Base-by-base conservation (phyloP, 768 basidiomycete species). In the Rhizopogon vulgaris region DNA sequence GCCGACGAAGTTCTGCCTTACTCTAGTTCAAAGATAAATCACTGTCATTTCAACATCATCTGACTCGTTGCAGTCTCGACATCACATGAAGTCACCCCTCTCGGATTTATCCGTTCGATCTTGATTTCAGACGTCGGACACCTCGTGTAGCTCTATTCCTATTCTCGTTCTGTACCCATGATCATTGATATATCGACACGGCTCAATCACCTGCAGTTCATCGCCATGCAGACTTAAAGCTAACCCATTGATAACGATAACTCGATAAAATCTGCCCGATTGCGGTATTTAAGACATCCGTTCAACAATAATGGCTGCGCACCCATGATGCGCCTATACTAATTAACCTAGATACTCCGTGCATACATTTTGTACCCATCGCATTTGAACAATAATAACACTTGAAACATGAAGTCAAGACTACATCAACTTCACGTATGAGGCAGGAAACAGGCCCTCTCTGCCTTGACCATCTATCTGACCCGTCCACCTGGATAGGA, bases 401-500 rank as follows among this genome's bases (percentile, higher is more conserved):
- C 25, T 30, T 10, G 7, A 30, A 30, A 18, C 9, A 8, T 15
- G 41, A 25, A 11, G 30, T 30, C 28, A 17, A 27, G 12, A 10
- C 67, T 70, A 84, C 61, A 83, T 52, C n/a, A 78, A 56, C 61
- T 80, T 79, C 58, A 83, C 84, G 69, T 86, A 86, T 27, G 83
- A 78, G 15, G 84, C 84, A 18, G 84, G 84, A 64, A 86, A 81
- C 38, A 85, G 64, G 3, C 84, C 84, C 49, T 72, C 73, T 60
- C 65, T 76, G 11, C 79, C 83, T 61, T 72, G 74, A 12, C 83
- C 83, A 54, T 84, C 71, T 40, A 78, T 63, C 65, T 81, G 77
- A 11, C 83, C 84, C 15, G 78, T 82, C 84, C 84, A 86, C 84
- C 84, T 86, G 59, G 48, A 53, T 53, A 48, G 51, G 43, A 57